Evolutionary conservation across 345 rosid species (phyloP).

Genomic region (Firmiana major): DNA sequence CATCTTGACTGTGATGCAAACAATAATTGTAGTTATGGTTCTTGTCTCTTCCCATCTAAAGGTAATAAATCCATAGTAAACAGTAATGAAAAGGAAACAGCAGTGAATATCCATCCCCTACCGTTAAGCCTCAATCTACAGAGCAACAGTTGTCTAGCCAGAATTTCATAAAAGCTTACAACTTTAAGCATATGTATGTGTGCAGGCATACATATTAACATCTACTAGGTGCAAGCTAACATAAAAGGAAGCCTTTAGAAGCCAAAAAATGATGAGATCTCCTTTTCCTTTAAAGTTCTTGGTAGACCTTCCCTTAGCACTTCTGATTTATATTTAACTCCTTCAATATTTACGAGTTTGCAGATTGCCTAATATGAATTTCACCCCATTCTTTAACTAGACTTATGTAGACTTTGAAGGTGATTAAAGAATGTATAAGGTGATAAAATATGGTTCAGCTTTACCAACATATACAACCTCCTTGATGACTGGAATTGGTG

Average conservation of each 20-base stretch:
- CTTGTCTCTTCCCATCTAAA: conserved; percentile 24
- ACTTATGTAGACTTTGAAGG: not conserved
- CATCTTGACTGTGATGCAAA: conserved; percentile 83
- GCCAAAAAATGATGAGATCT: not conserved
- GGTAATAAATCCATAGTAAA: conserved; percentile 2
- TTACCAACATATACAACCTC: not conserved
- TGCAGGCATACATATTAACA: not conserved
- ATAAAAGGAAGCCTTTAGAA: not conserved
- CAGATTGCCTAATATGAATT: not conserved
- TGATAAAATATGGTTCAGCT: not conserved
- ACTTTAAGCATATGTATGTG: not conserved
- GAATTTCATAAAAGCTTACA: not conserved
- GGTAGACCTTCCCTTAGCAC: not conserved
- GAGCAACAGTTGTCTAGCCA: not conserved
- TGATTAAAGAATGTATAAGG: not conserved
- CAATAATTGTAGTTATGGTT: conserved; percentile 33
- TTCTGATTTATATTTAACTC: not conserved
- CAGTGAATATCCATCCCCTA: not conserved
- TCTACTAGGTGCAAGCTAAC: not conserved
- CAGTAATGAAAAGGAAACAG: not conserved
- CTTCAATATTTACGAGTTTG: not conserved
- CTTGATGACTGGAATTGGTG: not conserved
- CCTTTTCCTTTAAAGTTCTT: not conserved
- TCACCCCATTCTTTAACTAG: not conserved
- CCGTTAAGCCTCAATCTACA: not conserved